phyloP scores from a whole-genome alignment of 164 flowering plant species.

The Protea cynaroides region DNA sequence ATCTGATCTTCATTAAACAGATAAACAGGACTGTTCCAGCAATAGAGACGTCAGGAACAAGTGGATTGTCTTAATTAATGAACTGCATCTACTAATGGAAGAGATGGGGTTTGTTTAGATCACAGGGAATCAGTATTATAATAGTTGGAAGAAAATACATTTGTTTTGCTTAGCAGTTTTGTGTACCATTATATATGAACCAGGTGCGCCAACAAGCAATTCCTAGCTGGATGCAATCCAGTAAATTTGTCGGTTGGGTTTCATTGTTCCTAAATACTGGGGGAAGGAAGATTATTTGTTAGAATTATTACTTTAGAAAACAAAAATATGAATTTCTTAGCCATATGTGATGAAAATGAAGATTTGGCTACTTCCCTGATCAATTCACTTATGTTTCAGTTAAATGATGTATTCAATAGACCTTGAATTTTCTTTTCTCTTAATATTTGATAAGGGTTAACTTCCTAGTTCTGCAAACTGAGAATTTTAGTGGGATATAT shows the following conservation, averaged over 20 bases:
- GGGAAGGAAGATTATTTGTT: slow-evolving; percentile 6
- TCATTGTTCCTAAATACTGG: neutral
- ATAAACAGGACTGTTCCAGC: slow-evolving; percentile 15
- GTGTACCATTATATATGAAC: slow-evolving; percentile 2
- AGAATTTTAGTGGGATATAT: too few relatives aligned
- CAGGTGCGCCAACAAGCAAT: neutral
- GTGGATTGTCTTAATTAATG: slow-evolving; percentile 5
- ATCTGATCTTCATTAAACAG: neutral
- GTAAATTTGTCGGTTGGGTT: neutral
- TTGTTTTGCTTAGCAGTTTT: slow-evolving; percentile 3
- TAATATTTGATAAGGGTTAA: too few relatives aligned
- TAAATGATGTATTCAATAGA: too few relatives aligned
- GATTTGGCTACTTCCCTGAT: too few relatives aligned
- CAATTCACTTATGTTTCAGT: too few relatives aligned
- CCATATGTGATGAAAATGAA: neutral
- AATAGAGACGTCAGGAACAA: slow-evolving; percentile 24
- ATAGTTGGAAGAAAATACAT: slow-evolving; percentile 3
- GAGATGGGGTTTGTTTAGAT: slow-evolving; percentile 5
- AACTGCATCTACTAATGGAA: neutral
- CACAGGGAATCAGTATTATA: slow-evolving; percentile 6
- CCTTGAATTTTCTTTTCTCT: too few relatives aligned
- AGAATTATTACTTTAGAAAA: neutral
- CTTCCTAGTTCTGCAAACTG: too few relatives aligned
- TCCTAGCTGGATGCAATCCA: neutral
- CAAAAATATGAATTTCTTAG: neutral